Conservation (phyloP, 2,329 filamentous ascomycete genomes). For the Diaporthe humulicola region DNA sequence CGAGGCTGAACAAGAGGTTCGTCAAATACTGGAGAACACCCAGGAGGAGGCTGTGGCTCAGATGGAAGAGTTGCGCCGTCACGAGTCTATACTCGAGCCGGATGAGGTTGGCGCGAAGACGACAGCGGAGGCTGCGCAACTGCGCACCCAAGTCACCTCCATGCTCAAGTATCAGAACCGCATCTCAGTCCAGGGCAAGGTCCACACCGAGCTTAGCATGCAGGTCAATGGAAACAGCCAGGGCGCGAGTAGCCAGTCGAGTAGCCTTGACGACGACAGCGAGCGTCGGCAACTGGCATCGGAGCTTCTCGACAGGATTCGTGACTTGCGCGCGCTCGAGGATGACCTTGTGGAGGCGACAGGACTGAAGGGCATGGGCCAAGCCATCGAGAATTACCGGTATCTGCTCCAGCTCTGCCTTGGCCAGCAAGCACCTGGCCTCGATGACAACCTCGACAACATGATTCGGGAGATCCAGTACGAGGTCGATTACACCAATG, state of each 20-base stretch:
- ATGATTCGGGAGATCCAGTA: conserved; percentile 75
- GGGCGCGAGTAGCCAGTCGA: conserved; percentile 47
- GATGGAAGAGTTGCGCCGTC: conserved; percentile 62
- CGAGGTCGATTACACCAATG: conserved; percentile 62
- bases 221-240: conserved; percentile 57
- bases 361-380: conserved; percentile 77
- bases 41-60: conserved; percentile 76
- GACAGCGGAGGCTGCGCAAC: conserved; percentile 63
- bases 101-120: conserved; percentile 66
- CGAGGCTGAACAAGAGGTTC: conserved; percentile 75
- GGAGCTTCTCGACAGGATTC: conserved; percentile 68
- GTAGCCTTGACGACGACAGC: conserved; percentile 59
- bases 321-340: conserved; percentile 73
- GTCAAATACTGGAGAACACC: conserved; percentile 74
- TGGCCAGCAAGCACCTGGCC: conserved; percentile 75
- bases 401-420: conserved; percentile 77
- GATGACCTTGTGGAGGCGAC: conserved; percentile 77
- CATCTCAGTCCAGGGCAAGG: conserved; percentile 64
- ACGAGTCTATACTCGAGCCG: conserved; percentile 65
- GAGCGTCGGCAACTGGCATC: conserved; percentile 70
- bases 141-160: conserved; percentile 52
- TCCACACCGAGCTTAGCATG: conserved; percentile 63
- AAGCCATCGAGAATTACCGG: conserved; percentile 81
- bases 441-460: conserved; percentile 74
- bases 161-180: conserved; percentile 63